Evolutionary conservation across 2,329 filamentous ascomycete species (phyloP).

Genomic region (Penicillium sp.): DNA sequence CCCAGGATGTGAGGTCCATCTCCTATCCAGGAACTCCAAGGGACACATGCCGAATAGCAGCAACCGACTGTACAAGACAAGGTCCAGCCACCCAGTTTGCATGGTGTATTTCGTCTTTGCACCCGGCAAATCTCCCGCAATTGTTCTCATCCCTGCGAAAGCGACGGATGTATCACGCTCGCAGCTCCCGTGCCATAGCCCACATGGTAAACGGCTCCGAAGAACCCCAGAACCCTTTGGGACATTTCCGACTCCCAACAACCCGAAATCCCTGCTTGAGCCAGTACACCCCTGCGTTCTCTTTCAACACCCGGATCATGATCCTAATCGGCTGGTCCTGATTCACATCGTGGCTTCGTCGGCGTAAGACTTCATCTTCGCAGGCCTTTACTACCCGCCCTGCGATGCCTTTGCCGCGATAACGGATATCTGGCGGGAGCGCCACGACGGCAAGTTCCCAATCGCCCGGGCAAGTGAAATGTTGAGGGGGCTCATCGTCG

Average conservation of each 20-base stretch:
- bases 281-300: constrained; percentile 12
- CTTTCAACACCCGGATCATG: constrained; percentile 13
- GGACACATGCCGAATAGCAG: too few species aligned
- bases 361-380: constrained; percentile 10
- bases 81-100: too few species aligned
- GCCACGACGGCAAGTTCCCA: constrained; percentile 12
- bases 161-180: background rate
- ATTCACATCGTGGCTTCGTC: background rate
- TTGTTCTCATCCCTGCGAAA: too few species aligned
- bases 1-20: too few species aligned
- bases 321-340: background rate
- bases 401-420: constrained; percentile 10
- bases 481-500: background rate
- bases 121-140: too few species aligned
- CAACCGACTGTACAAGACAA: too few species aligned
- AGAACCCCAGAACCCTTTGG: constrained; percentile 10
- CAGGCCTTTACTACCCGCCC: constrained; percentile 4
- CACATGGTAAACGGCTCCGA: constrained; percentile 11
- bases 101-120: too few species aligned
- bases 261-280: constrained; percentile 10
- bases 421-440: constrained; percentile 5
- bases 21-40: too few species aligned
- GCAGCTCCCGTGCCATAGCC: constrained; percentile 10
- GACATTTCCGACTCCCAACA: constrained; percentile 8
- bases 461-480: constrained; percentile 6